These are phyloP conservation scores for Fusarium vanettenii DNA, from an alignment of 2,329 filamentous ascomycete species.

Conservation along the genomic window DNA sequence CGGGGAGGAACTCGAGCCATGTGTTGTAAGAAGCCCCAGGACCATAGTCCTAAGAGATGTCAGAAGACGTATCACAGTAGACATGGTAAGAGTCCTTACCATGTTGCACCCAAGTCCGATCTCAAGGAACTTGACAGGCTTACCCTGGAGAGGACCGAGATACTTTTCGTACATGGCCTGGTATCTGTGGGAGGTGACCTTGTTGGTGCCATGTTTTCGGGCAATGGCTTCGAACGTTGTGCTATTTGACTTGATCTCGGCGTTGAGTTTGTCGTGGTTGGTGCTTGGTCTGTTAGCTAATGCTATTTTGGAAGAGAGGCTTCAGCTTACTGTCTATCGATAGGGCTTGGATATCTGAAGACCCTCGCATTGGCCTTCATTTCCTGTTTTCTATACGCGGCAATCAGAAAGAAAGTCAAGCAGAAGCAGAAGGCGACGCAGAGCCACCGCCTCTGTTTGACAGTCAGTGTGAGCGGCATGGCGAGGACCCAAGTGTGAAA, in stretches of 20 bases:
- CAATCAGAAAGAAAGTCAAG: neutral
- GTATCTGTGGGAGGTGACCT: conserved; percentile 53
- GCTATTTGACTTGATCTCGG: neutral
- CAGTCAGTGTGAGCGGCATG: neutral
- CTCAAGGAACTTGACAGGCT: conserved; percentile 53
- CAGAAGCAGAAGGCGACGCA: neutral
- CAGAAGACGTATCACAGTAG: neutral
- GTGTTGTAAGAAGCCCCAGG: conserved; percentile 54
- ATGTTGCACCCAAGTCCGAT: conserved; percentile 56
- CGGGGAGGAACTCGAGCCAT: conserved; percentile 54
- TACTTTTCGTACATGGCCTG: conserved; percentile 56
- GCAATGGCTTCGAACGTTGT: conserved; percentile 43
- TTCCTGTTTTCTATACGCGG: neutral
- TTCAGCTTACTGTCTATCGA: neutral
- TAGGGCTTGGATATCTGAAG: neutral
- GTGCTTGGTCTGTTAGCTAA: neutral
- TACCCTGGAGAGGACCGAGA: conserved; percentile 46
- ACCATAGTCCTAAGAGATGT: conserved; percentile 44
- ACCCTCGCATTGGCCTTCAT: neutral
- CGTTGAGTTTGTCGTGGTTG: neutral
- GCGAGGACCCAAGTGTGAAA: neutral
- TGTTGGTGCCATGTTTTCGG: conserved; percentile 52
- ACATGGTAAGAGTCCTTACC: conserved; percentile 23
- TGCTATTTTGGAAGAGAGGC: neutral
- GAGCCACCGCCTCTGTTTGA: neutral